A percentile compares a stretch with the other conserved stretches of the same genome.
phyloP scores from a whole-genome alignment of 2,329 filamentous ascomycete species.

The Epicoccum nigrum region DNA sequence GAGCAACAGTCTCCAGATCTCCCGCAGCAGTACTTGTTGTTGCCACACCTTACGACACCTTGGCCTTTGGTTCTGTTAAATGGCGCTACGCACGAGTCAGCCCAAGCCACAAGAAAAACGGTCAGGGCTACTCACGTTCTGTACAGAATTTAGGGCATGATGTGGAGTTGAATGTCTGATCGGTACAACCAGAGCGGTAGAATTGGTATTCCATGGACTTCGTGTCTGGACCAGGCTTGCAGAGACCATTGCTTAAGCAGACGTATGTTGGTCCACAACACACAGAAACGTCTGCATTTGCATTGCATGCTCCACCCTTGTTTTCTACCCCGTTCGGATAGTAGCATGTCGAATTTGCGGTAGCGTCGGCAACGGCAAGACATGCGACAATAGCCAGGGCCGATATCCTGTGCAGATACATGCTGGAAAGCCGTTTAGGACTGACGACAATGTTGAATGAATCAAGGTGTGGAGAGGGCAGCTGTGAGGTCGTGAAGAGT shows the following conservation, averaged over 20 bases:
- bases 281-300: slow-evolving; percentile 22
- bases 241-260: slow-evolving; percentile 31
- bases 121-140: slow-evolving; percentile 21
- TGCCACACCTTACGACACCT: slow-evolving; percentile 25
- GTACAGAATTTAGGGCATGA: slow-evolving; percentile 26
- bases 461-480: slow-evolving; percentile 4
- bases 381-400: background rate
- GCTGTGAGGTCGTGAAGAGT: slow-evolving; percentile 1
- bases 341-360: slow-evolving; percentile 25
- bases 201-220: slow-evolving; percentile 23
- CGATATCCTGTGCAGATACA: background rate
- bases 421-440: background rate
- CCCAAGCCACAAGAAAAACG: background rate
- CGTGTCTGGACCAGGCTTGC: slow-evolving; percentile 23
- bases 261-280: slow-evolving; percentile 33
- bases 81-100: slow-evolving; percentile 14
- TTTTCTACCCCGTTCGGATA: slow-evolving; percentile 26
- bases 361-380: background rate
- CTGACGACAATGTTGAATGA: background rate
- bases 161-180: slow-evolving; percentile 27
- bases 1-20: slow-evolving; percentile 26
- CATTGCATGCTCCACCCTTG: slow-evolving; percentile 23
- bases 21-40: slow-evolving; percentile 28
- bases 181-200: slow-evolving; percentile 31
- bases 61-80: slow-evolving; percentile 20